Conservation (phyloP, 257 asterid species). For the Pogostemon cablin region DNA sequence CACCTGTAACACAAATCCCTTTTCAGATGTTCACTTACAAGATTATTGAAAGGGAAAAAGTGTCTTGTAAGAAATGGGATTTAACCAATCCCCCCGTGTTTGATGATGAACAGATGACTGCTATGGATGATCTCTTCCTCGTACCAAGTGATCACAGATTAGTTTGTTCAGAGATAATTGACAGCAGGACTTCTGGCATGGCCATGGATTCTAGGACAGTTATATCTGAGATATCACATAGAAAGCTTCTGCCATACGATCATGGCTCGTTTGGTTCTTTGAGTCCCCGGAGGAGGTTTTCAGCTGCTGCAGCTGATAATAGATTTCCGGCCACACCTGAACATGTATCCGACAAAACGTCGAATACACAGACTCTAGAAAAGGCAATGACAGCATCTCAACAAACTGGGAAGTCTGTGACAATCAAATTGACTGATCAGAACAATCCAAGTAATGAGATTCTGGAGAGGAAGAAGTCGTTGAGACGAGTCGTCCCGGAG, state of each 20-base stretch:
- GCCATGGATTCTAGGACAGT: constrained; percentile 59
- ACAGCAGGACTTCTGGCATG: constrained; percentile 38
- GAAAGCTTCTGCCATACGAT: constrained; percentile 42
- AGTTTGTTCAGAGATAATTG: constrained; percentile 71
- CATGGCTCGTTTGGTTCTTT: constrained; percentile 54
- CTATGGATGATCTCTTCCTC: constrained; percentile 72
- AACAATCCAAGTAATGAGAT: constrained; percentile 34
- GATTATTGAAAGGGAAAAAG: constrained; percentile 64
- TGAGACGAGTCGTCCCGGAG: constrained; percentile 32
- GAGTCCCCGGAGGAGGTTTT: constrained; percentile 46
- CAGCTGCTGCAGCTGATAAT: constrained; percentile 31
- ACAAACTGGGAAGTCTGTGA: constrained; percentile 18
- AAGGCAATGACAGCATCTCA: constrained; percentile 34
- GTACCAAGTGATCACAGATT: constrained; percentile 62
- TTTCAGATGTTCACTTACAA: constrained; percentile 75
- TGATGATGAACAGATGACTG: constrained; percentile 57
- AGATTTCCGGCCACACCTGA: no score
- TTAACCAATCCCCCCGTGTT: constrained; percentile 38
- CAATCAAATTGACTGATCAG: constrained; percentile 28
- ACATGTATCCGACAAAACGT: no score
- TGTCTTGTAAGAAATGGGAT: constrained; percentile 53
- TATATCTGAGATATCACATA: constrained; percentile 54
- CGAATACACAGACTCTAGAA: neutral
- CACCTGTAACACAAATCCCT: constrained; percentile 66
- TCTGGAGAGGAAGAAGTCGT: constrained; percentile 38